These are phyloP conservation scores for Cyclocybe cylindracea DNA, from an alignment of 768 basidiomycete species.

Conservation along the genomic window DNA sequence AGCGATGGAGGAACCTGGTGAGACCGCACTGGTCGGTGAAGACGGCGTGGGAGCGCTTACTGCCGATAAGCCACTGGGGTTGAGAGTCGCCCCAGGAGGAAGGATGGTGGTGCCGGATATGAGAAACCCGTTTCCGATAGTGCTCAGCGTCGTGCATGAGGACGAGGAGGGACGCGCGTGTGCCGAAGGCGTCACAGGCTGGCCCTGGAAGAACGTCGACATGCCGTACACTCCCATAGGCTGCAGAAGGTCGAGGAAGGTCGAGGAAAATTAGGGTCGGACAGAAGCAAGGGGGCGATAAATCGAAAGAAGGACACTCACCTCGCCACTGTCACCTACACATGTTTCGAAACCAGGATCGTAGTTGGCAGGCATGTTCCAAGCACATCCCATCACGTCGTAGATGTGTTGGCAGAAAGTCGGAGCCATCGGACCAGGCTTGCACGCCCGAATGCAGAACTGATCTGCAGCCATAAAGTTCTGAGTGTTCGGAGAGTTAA, in stretches of 20 bases:
- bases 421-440: slow-evolving; percentile 49
- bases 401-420: slow-evolving; percentile 63
- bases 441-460: slow-evolving; percentile 78
- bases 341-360: slow-evolving; percentile 52
- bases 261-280: background rate
- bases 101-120: slow-evolving; percentile 28
- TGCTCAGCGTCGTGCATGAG: slow-evolving; percentile 52
- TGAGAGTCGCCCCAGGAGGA: slow-evolving; percentile 13
- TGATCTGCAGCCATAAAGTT: slow-evolving; percentile 59
- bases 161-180: slow-evolving; percentile 62
- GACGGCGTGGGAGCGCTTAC: slow-evolving; percentile 2
- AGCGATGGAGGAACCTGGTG: background rate
- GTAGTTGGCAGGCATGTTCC: slow-evolving; percentile 63
- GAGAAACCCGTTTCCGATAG: slow-evolving; percentile 49
- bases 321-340: slow-evolving; percentile 51
- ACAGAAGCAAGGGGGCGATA: background rate
- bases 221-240: slow-evolving; percentile 71
- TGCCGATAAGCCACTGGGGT: slow-evolving; percentile 16
- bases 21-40: background rate
- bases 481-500: slow-evolving; percentile 27
- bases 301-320: slow-evolving; percentile 18
- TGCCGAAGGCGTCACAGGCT: slow-evolving; percentile 52
- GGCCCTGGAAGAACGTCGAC: slow-evolving; percentile 69
- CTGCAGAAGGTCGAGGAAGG: slow-evolving; percentile 23
- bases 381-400: slow-evolving; percentile 54